Evolutionary conservation across 805 yeast genomes (phyloP), one percentile per base, ranked within the genome.

Genomic region (Ogataea ganodermae): DNA sequence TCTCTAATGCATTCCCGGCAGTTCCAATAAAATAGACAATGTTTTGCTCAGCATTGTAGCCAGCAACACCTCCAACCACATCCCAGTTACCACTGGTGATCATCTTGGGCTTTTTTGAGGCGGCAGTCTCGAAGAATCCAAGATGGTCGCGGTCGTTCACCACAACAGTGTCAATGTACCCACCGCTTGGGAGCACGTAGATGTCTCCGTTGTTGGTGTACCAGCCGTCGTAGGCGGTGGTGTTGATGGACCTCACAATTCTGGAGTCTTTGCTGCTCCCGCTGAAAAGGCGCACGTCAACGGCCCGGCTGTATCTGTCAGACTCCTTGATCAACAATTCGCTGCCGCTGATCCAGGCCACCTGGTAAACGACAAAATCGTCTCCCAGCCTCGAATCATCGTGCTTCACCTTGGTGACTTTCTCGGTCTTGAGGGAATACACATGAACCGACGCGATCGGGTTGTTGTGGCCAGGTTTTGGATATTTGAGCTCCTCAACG

Each of bases 391-490:
- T 56, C 16, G 66, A 65, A 31, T 49, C 73, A 0, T 53, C 57
- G 27, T 62, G 66, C 12, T 57, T 50, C 2, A 72, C 55, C 8
- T 46, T 46, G 6, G 50, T 56, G 1, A 60, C 21, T 4, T 55
- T 49, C 2, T 67, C 60, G 1, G 60, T 50, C 6, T 49, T 48
- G 5, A 78, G 21, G 44, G 72, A 67, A 53, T 72, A 81, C 9
- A 74, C 62, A 35, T 71, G 63, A 7, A 86, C 61, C 4, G 75
- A 66, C 2, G 83, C 69, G 6, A 60, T 59, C 0, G 96, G 92
- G 57, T 84, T 83, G 0, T 68, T 54, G 24, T 73, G 73, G 0
- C 94, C 94, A 1, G 92, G 86, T 59, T 83, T 85, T 1, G 96
- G 91, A 61, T 87, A 87, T 52, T 78, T 81, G 43, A 85, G 63